Evolutionary conservation across 495 filamentous ascomycete genomes (phyloP).

Genomic region (Amniculicola lignicola): DNA sequence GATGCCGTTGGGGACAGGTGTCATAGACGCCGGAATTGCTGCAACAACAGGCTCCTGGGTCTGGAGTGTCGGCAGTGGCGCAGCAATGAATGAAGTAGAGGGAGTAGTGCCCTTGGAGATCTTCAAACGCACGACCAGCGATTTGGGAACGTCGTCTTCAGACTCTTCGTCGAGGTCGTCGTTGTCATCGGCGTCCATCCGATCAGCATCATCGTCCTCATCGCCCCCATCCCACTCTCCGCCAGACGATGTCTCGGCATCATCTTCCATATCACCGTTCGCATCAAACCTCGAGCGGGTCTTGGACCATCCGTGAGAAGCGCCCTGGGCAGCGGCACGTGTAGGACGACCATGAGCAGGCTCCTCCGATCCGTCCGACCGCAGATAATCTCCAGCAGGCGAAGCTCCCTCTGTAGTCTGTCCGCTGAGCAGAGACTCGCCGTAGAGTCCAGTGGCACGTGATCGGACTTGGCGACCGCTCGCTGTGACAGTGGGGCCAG

Average conservation of each 20-base stretch:
- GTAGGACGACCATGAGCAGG: slow-evolving; percentile 35
- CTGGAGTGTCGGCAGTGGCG: too few relatives aligned
- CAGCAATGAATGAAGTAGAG: too few relatives aligned
- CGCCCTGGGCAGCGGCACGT: slow-evolving; percentile 27
- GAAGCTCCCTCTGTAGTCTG: slow-evolving; percentile 38
- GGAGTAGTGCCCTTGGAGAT: slow-evolving; percentile 8
- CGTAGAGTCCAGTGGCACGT: slow-evolving; percentile 72
- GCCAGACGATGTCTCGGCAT: slow-evolving; percentile 56
- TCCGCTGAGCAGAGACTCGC: slow-evolving; percentile 63
- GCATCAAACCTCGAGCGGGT: slow-evolving; percentile 52
- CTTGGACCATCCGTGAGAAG: slow-evolving; percentile 43
- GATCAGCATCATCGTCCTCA: slow-evolving; percentile 57
- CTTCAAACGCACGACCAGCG: slow-evolving; percentile 37
- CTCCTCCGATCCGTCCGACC: slow-evolving; percentile 38
- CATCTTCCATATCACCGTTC: slow-evolving; percentile 62
- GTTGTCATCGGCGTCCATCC: slow-evolving; percentile 43
- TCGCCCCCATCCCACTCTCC: slow-evolving; percentile 69
- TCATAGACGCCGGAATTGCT: background rate
- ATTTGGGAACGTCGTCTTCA: slow-evolving; percentile 33
- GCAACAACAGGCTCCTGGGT: too few relatives aligned
- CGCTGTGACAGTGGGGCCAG: slow-evolving; percentile 71
- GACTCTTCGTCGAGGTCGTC: slow-evolving; percentile 31
- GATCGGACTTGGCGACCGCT: slow-evolving; percentile 83
- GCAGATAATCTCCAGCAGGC: slow-evolving; percentile 37
- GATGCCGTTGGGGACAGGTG: slow-evolving; percentile 4